A percentile compares a stretch with the other conserved stretches of the same genome.
Conservation (phyloP, 2,329 filamentous ascomycete species). For the Colletotrichum aenigma region DNA sequence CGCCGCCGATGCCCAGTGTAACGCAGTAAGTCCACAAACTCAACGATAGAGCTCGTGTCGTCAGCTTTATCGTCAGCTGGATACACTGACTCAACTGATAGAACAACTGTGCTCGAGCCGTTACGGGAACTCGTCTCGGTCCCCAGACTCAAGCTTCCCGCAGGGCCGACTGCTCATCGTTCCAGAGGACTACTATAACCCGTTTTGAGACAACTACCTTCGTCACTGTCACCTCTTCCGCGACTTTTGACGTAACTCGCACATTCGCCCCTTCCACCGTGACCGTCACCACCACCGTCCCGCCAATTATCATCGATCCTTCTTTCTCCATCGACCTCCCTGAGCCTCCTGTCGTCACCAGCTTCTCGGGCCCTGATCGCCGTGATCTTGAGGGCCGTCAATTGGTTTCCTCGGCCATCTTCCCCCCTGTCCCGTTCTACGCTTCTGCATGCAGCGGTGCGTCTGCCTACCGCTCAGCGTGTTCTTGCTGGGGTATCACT, state of each 20-base stretch:
- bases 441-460: slow-evolving; percentile 25
- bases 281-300: neutral
- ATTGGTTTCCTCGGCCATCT: neutral
- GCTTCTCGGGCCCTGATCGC: neutral
- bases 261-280: neutral
- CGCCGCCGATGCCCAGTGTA: neutral
- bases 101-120: slow-evolving; percentile 8
- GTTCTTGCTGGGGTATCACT: slow-evolving; percentile 29
- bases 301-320: neutral
- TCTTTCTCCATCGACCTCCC: neutral
- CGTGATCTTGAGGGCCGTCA: neutral
- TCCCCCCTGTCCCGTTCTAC: slow-evolving; percentile 23
- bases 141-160: neutral
- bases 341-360: neutral
- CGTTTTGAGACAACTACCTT: slow-evolving; percentile 19
- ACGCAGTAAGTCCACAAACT: neutral
- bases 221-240: neutral
- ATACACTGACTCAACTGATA: neutral
- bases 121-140: neutral
- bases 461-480: slow-evolving; percentile 26
- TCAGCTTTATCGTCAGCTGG: neutral
- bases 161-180: neutral
- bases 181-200: neutral
- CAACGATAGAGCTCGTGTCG: neutral
- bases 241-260: neutral